Percentiles rank a stretch among this genome's conserved stretches.
phyloP scores from a whole-genome alignment of 306 rosid genomes.

The Corylus americana region DNA sequence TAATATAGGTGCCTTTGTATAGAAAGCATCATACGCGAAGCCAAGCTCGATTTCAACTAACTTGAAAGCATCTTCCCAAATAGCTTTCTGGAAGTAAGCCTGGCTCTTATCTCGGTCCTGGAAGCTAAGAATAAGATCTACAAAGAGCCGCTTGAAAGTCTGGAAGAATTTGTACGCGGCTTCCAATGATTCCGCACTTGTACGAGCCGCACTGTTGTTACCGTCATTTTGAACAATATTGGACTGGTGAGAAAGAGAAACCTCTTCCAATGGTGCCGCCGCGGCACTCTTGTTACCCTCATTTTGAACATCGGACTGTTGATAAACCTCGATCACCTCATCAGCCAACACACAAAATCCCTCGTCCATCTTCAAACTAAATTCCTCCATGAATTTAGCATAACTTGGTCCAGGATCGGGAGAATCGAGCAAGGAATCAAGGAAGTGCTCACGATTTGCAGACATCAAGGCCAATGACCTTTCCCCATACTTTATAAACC shows the following conservation, averaged over 20 bases:
- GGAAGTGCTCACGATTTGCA: background rate
- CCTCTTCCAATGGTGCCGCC: too few species aligned
- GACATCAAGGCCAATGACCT: background rate
- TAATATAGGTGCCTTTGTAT: background rate
- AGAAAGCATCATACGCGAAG: background rate
- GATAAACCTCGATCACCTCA: background rate
- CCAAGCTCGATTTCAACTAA: too few species aligned
- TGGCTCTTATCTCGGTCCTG: too few species aligned
- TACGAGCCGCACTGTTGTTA: too few species aligned
- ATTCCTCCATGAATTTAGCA: conserved; percentile 8
- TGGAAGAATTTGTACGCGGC: background rate
- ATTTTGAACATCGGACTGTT: background rate
- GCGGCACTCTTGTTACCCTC: too few species aligned
- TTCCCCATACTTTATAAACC: background rate
- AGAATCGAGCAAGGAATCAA: background rate
- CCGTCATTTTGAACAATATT: too few species aligned
- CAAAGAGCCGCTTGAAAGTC: background rate
- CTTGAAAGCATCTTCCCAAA: too few species aligned
- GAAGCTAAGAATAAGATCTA: too few species aligned
- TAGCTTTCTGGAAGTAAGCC: too few species aligned
- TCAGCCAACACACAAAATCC: background rate
- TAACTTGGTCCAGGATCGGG: conserved; percentile 25
- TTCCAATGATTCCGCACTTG: background rate
- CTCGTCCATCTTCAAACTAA: background rate
- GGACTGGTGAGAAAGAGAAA: too few species aligned